Evolutionary conservation across 352 stramenopile genomes (phyloP), one percentile per base, ranked within the genome.

Genomic region (Globisporangium paroecandrum): DNA sequence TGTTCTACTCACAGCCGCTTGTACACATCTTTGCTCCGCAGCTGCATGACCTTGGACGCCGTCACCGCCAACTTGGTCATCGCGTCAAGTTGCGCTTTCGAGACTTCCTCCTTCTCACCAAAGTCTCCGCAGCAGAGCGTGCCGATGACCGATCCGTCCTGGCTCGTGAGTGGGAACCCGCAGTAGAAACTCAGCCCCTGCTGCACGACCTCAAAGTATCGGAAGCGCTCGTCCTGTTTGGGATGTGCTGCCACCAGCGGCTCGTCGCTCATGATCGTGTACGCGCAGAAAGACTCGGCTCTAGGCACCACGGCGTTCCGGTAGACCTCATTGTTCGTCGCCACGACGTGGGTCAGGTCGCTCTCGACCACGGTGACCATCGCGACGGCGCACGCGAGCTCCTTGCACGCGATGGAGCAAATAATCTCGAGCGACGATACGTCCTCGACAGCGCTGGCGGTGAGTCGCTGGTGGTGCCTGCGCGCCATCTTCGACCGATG

Each of bases 371-470:
- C 15, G 15, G 69, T 72, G 59, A 74, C 27, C 54, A 74, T 69
- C 13, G 59, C 69, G 24, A 71, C 55, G 22, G 61, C 43, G 4
- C 69, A 74, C 5, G 24, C 4, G 7, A 74, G 61, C 58, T 66
- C 64, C 8, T 47, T 41, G 58, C 59, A 64, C 43, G 67, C 67
- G 34, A 74, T 65, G 32, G 61, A 27, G 56, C 69, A 74, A 47
- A 74, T 74, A 57, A 74, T 62, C 55, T 74, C 64, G 43, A 74
- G 69, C 57, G 68, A 56, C 64, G 67, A 64, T 20, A 71, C 62
- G 53, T 69, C 59, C 24, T 67, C 55, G 18, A 32, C 20, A 27
- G 34, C 47, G 3, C 51, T 29, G 9, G 27, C 8, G 2, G 25
- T 25, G 66, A 71, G 59, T 22, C 25, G 51, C 22, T 70, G 58